Percentiles rank a stretch among this genome's conserved stretches.
These are phyloP conservation scores for Elongisporangium anandrum DNA, from an alignment of 352 stramenopile genomes.

Conservation along the genomic window DNA sequence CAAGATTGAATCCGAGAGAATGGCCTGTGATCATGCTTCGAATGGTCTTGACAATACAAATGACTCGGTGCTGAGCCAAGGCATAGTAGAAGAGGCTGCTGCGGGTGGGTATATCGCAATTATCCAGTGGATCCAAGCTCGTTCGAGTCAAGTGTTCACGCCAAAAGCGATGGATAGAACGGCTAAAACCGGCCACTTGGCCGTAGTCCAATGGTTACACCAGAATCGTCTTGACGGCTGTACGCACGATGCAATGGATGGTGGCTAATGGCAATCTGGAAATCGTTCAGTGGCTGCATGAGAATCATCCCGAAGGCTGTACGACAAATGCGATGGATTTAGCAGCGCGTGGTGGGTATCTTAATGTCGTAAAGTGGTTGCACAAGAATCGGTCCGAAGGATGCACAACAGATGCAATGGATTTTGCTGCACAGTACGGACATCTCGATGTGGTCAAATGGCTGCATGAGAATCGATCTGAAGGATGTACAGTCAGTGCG, in stretches of 20 bases:
- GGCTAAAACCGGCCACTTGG: conserved; percentile 24
- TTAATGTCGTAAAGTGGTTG: no score
- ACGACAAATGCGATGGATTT: background rate
- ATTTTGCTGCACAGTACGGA: background rate
- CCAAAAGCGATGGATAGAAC: conserved; percentile 20
- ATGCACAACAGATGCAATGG: no score
- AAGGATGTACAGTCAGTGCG: no score
- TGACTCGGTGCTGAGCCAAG: no score
- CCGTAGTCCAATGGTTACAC: conserved; percentile 32
- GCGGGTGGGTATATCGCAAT: conserved; percentile 17
- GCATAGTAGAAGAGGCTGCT: conserved; percentile 23
- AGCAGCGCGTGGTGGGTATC: no score
- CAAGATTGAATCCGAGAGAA: no score
- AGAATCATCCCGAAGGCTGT: conserved; percentile 10
- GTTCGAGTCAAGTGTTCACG: conserved; percentile 19
- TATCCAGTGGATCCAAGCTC: conserved; percentile 25
- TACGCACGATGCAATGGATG: no score
- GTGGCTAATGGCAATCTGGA: no score
- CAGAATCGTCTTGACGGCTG: conserved; percentile 3
- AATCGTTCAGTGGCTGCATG: conserved; percentile 12
- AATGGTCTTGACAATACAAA: no score
- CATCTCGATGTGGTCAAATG: background rate
- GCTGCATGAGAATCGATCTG: background rate
- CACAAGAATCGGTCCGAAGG: no score
- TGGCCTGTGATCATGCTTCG: no score